These are phyloP conservation scores for Ettlia oleoabundans DNA, from an alignment of 139 green algal genomes.

Conservation along the genomic window DNA sequence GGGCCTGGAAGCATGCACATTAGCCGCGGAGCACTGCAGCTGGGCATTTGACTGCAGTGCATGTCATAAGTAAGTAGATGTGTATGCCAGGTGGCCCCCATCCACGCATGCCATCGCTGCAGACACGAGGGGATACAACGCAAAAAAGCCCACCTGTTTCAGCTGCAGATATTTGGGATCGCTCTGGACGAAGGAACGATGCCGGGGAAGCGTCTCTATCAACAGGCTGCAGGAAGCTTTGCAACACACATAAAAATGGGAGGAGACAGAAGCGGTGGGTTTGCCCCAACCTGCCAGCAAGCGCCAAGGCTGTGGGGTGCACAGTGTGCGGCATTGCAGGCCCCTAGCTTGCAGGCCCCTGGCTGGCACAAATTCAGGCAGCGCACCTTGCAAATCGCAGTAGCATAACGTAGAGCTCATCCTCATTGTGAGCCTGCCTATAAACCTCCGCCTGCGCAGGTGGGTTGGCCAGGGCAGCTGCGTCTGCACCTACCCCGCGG, in stretches of 20 bases:
- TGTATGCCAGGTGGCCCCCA: no score
- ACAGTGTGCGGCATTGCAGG: no score
- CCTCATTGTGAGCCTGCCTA: slow-evolving; percentile 57
- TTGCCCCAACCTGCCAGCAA: background rate
- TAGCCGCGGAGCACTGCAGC: background rate
- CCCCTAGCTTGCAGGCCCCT: no score
- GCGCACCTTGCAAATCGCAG: slow-evolving; percentile 79
- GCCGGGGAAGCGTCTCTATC: slow-evolving; percentile 79
- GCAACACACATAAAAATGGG: background rate
- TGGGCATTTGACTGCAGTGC: no score
- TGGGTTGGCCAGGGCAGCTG: background rate
- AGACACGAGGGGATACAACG: background rate
- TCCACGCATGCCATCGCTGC: no score
- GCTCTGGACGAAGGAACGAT: slow-evolving; percentile 55
- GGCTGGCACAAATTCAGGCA: no score
- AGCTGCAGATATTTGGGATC: slow-evolving; percentile 51
- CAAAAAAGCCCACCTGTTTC: background rate
- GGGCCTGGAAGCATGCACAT: no score
- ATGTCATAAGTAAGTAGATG: no score
- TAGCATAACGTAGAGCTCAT: slow-evolving; percentile 86
- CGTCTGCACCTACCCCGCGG: no score
- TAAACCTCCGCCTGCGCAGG: slow-evolving; percentile 71
- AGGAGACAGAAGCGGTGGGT: background rate
- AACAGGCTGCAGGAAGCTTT: slow-evolving; percentile 62
- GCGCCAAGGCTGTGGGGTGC: no score